Base-by-base conservation (phyloP, 371 early-diverging fungal genomes). In the Mortierella polycephala region DNA sequence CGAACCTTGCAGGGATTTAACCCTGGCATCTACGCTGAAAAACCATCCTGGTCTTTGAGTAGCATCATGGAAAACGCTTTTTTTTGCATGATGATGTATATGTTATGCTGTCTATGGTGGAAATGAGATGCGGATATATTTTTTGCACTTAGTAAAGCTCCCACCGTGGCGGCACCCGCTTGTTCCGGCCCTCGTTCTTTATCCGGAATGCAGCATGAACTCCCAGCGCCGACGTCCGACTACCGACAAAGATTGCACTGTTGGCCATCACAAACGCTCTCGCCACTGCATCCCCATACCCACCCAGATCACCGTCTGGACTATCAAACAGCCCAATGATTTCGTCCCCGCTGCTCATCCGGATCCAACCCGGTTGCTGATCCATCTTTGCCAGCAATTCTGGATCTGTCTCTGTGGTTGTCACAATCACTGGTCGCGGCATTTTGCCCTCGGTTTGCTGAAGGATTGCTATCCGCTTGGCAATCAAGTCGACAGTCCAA, bases 211-310 rank as follows among this genome's bases (percentile, higher is more conserved):
- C 67, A 0, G 57, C 42, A 60, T 76, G 71, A 6, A 67, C 41
- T 7, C 58, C 55, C 8, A 66, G 30, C 12, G 71, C 52, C 5
- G 71, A 71, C 0, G 20, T 18, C 5, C 68, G 67, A 8, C 41
- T 63, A 11, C 77, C 77, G 41, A 76, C 67, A 71, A 76, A 76
- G 10, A 76, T 55, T 7, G 77, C 77, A n/a, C 67, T 67, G 20
- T 60, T 65, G 10, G 75, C 57, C 70, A 75, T 75, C n/a, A 71
- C 37, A 64, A 41, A 67, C 7, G 61, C 50, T 13, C 68, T 13
- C 0, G 63, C 11, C 12, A 64, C 64, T 14, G 51, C 60, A 1
- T 54, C 12, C 1, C 67, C 77, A 64, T 76, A 76, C 8, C 77
- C 77, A 5, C 71, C 71, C 13, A 66, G 41, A 16, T 69, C 70